These are phyloP conservation scores for Salvia hispanica DNA, from an alignment of 257 asterid species.

Conservation along the genomic window DNA sequence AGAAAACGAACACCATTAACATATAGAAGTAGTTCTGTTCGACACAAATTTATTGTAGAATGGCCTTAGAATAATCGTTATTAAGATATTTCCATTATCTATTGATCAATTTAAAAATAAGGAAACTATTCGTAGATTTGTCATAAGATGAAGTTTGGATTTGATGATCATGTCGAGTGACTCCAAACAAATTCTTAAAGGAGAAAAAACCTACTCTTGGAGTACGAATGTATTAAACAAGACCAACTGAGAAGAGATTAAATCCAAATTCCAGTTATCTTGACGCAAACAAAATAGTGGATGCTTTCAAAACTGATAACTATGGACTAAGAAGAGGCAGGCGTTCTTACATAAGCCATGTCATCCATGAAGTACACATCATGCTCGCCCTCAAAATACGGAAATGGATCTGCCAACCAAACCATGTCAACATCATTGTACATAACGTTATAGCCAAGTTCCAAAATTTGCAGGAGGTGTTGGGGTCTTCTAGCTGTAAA, in stretches of 20 bases:
- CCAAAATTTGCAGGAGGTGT: slow-evolving; percentile 91
- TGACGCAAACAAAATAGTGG: not conserved
- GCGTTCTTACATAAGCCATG: slow-evolving; percentile 82
- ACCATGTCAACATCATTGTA: slow-evolving; percentile 99
- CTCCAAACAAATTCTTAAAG: slow-evolving; percentile 1
- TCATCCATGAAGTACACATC: slow-evolving; percentile 97
- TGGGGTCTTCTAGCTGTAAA: slow-evolving; percentile 96
- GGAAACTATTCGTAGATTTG: not conserved
- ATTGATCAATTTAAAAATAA: slow-evolving; percentile 4
- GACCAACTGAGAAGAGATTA: not conserved
- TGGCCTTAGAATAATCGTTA: not conserved
- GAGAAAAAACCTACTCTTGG: not conserved
- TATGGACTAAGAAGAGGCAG: slow-evolving; percentile 19
- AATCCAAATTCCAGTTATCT: not conserved
- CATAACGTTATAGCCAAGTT: slow-evolving; percentile 97
- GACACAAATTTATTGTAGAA: slow-evolving; percentile 7
- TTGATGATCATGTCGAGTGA: slow-evolving; percentile 8
- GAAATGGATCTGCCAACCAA: slow-evolving; percentile 96
- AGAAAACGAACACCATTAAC: slow-evolving; percentile 36
- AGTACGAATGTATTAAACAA: not conserved
- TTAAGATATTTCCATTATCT: slow-evolving; percentile 1
- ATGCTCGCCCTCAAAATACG: slow-evolving; percentile 80
- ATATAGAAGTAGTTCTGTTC: slow-evolving; percentile 13
- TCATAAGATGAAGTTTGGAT: not conserved
- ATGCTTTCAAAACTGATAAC: slow-evolving; percentile 14